Base-by-base conservation (phyloP, 2,329 filamentous ascomycete genomes). In the Xylariaceae sp. region DNA sequence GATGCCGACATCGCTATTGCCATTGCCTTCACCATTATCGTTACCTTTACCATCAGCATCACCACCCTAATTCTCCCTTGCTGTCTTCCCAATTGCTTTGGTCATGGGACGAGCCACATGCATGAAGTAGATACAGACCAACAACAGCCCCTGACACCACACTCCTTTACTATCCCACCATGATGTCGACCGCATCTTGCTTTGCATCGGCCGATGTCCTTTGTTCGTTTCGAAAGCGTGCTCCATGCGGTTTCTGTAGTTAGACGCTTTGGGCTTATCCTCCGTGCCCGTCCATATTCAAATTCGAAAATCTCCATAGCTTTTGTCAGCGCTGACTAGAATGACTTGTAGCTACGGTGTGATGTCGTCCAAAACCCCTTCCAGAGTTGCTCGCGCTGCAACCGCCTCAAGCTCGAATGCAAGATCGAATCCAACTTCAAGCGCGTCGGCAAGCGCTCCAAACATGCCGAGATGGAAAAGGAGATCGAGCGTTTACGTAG, bases 371-470 rank as follows among this genome's bases (percentile, higher is more conserved):
- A 92, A 75, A 88, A 90, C 34, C 89, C 89, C 15, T 92, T 92
- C 73, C 83, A 85, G 68, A 85, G 84, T 68, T 94, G 90, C 77
- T 86, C 86, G 56, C 82, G 90, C 58, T 94, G 90, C 76, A 84
- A 84, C 71, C 89, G 90, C 68, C 83, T 92, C 70, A 89, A 88
- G 74, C 85, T 93, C 62, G 84, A 87, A 62, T 94, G 90, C 80
- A 90, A 90, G 73, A 93, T 94, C 73, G 89, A 93, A 73, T 89
- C 88, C 69, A 91, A 92, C 74, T 93, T 93, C 76, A 92, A 92
- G 80, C 86, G 89, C 67, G 80, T 92, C 15, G 88, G 89, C 64
- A 94, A 94, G 78, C 83, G 89, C 48, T 89, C 85, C 64, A 89
- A 90, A 72, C 89, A 93, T 74, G 89, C 89, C 68, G 89, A 92